Conservation (phyloP, 305 asterid species). For the Solanum aculeatissimum region DNA sequence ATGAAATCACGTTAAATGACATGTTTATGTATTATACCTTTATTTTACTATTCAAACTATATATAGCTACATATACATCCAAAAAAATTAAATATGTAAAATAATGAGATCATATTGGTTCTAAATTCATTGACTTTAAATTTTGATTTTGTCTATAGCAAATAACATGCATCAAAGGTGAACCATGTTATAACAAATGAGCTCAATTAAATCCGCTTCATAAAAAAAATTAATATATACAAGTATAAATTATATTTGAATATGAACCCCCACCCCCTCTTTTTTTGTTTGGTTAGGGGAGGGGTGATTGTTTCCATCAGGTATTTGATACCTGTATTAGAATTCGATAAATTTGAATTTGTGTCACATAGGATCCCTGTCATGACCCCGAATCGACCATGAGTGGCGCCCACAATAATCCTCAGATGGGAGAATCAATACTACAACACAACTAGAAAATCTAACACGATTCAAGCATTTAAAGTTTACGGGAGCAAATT, state of each 20-base stretch:
- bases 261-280: neutral
- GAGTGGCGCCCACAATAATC: too few relatives aligned
- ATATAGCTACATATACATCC: neutral
- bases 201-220: neutral
- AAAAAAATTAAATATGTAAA: neutral
- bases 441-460: too few relatives aligned
- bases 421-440: too few relatives aligned
- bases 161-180: neutral
- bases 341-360: too few relatives aligned
- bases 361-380: too few relatives aligned
- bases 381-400: too few relatives aligned
- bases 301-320: too few relatives aligned
- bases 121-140: too few relatives aligned
- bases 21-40: neutral
- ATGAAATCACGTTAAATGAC: neutral
- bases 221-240: neutral
- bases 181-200: neutral
- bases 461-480: too few relatives aligned
- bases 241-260: neutral
- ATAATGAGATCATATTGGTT: neutral
- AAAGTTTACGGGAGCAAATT: too few relatives aligned
- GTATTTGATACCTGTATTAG: too few relatives aligned
- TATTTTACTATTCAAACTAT: neutral
- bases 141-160: neutral
- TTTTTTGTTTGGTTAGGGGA: too few relatives aligned